Conservation (phyloP, 768 basidiomycete genomes). For the Suillus luteus region DNA sequence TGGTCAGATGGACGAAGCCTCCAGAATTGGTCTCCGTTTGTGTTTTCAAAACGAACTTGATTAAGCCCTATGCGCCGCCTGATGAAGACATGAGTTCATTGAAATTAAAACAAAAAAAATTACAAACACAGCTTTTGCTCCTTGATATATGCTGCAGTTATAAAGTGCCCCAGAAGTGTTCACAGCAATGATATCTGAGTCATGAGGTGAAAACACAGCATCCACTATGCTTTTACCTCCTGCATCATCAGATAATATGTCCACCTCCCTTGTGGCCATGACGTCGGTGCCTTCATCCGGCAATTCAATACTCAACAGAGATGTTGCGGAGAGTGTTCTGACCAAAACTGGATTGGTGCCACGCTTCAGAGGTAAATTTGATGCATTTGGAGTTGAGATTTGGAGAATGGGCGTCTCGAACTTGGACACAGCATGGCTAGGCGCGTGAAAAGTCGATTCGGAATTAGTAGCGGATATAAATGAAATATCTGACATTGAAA, state of each 20-base stretch:
- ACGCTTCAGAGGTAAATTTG: conserved; percentile 18
- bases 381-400: conserved; percentile 40
- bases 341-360: conserved; percentile 33
- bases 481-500: conserved; percentile 27
- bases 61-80: conserved; percentile 25
- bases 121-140: conserved; percentile 45
- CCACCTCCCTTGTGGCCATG: conserved; percentile 36
- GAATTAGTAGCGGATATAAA: conserved; percentile 51
- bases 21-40: conserved; percentile 47
- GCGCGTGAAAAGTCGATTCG: conserved; percentile 40
- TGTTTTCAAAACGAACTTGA: conserved; percentile 10
- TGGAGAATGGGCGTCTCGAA: conserved; percentile 76
- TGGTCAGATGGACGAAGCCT: conserved; percentile 45
- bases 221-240: conserved; percentile 49
- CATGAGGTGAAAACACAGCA: conserved; percentile 40
- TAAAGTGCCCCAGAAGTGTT: conserved; percentile 58
- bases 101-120: background rate
- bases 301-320: conserved; percentile 39
- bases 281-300: conserved; percentile 11
- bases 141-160: conserved; percentile 40
- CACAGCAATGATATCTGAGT: conserved; percentile 42
- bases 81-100: conserved; percentile 6
- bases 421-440: conserved; percentile 40
- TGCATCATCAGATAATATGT: conserved; percentile 42
- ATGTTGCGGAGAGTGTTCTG: conserved; percentile 49